Base-by-base conservation (phyloP, 306 rosid species). In the Heteromeles arbutifolia region DNA sequence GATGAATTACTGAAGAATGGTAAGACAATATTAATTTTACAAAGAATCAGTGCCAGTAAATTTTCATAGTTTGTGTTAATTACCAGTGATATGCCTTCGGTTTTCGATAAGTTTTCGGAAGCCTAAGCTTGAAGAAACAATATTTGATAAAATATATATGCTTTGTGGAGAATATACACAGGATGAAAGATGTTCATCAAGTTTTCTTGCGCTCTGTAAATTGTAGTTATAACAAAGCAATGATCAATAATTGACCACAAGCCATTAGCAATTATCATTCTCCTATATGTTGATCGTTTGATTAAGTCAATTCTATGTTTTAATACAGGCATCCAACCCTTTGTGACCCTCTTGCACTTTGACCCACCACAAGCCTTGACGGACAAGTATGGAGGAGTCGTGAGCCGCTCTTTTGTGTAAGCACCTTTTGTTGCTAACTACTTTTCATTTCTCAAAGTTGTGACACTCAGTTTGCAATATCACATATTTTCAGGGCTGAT, bases 301-400 rank as follows among this genome's bases (percentile, higher is more conserved):
- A 6, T 4, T 50, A 50, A 39, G 44, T 50, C 56, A 50, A 15
- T 50, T 13, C 6, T 50, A 50, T 50, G 21, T 13, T 50, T 18
- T 18, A 50, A 4, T 50, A 18, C 56, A 50, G 80, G 80, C 24
- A 58, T 77, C 67, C 68, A 39, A 32, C 80, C 80, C 64, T 67
- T 54, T 68, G 80, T 68, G 67, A 77, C 80, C 4, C 41, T 77
- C 15, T 59, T 77, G 8, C 80, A 77, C 45, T 77, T 77, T 24
- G 80, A 77, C 26, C 25, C 52, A 6, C 80, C 80, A 22, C 80
- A 67, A 68, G 67, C 56, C 7, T 39, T 77, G n/a, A 48, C 67
- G 68, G 74, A 77, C 44, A 67, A 57, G 59, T 77, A 77, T 44
- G 68, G 74, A 18, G 80, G 80, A 39, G 12, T 39, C 11, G 31